These are phyloP conservation scores for Bifiguratus adelaidae DNA, from an alignment of 192 early-diverging fungal genomes.

Conservation along the genomic window DNA sequence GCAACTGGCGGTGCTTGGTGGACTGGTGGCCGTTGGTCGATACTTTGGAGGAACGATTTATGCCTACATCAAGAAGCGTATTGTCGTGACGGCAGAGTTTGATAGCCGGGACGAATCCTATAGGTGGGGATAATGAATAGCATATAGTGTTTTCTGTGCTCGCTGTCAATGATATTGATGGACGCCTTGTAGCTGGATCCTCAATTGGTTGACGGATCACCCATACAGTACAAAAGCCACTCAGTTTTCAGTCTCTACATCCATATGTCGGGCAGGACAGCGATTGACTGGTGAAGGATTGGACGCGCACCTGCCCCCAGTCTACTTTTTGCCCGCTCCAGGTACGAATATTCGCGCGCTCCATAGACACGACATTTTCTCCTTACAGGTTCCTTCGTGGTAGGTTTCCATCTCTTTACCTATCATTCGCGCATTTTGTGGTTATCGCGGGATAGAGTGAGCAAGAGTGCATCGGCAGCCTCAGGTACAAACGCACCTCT, in stretches of 20 bases:
- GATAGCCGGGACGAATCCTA: constrained; percentile 44
- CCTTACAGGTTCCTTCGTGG: too few relatives aligned
- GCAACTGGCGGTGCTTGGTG: constrained; percentile 30
- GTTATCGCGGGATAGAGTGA: constrained; percentile 31
- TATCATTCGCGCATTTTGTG: constrained; percentile 33
- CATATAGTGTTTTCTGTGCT: neutral
- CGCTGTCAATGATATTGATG: neutral
- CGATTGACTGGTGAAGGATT: constrained; percentile 28
- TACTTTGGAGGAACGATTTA: constrained; percentile 26
- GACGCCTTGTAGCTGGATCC: constrained; percentile 7
- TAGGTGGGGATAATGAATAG: constrained; percentile 22
- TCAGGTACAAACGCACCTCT: constrained; percentile 13
- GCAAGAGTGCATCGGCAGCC: constrained; percentile 11
- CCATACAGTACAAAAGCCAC: constrained; percentile 28
- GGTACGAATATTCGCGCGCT: constrained; percentile 13
- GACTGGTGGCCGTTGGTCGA: constrained; percentile 16
- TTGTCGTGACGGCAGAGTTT: constrained; percentile 36
- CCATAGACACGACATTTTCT: too few relatives aligned
- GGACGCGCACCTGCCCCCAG: constrained; percentile 19
- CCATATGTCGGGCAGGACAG: constrained; percentile 28
- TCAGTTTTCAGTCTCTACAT: constrained; percentile 38
- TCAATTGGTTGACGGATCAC: constrained; percentile 41
- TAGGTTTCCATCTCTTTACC: constrained; percentile 46
- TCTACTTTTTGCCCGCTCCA: constrained; percentile 48
- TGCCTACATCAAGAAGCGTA: constrained; percentile 30